These are phyloP conservation scores for Lentithecium fluviatile DNA, from an alignment of 495 filamentous ascomycete species.

Conservation along the genomic window DNA sequence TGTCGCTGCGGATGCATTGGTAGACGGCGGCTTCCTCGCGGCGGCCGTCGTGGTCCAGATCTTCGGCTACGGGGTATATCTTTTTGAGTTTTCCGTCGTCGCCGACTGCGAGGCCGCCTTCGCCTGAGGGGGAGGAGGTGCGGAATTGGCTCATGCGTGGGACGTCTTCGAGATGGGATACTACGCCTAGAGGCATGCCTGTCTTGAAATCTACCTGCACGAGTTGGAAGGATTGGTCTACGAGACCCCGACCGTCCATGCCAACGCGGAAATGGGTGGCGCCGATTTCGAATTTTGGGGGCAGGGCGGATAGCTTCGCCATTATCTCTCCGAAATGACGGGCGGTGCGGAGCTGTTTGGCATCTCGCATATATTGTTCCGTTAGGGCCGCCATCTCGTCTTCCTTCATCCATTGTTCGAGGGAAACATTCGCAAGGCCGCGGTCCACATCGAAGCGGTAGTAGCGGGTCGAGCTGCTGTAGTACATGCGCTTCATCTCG, in stretches of 20 bases:
- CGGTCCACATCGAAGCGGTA: constrained; percentile 40
- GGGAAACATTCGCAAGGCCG: constrained; percentile 34
- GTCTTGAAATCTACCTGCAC: constrained; percentile 40
- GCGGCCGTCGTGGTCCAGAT: constrained; percentile 37
- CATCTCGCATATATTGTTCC: constrained; percentile 40
- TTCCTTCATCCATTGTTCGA: constrained; percentile 42
- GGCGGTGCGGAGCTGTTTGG: constrained; percentile 31
- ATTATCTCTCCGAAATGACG: constrained; percentile 32
- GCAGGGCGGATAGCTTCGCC: constrained; percentile 32
- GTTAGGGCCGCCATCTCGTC: constrained; percentile 40
- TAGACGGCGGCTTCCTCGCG: constrained; percentile 34
- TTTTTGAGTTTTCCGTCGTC: constrained; percentile 29
- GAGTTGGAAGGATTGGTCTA: constrained; percentile 25
- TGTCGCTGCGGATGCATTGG: constrained; percentile 33
- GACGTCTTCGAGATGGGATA: constrained; percentile 17
- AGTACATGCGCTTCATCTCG: constrained; percentile 41
- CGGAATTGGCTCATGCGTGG: constrained; percentile 28
- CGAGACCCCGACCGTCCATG: constrained; percentile 28
- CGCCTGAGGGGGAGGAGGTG: constrained; percentile 25
- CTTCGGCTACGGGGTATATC: constrained; percentile 37
- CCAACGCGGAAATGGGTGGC: constrained; percentile 33
- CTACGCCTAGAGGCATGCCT: constrained; percentile 33
- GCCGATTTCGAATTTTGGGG: constrained; percentile 34
- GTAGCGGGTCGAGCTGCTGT: constrained; percentile 32
- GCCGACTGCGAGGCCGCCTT: constrained; percentile 31